Evolutionary conservation across 177 flowering plant genomes (phyloP).

Genomic region (Vitis hybrid): DNA sequence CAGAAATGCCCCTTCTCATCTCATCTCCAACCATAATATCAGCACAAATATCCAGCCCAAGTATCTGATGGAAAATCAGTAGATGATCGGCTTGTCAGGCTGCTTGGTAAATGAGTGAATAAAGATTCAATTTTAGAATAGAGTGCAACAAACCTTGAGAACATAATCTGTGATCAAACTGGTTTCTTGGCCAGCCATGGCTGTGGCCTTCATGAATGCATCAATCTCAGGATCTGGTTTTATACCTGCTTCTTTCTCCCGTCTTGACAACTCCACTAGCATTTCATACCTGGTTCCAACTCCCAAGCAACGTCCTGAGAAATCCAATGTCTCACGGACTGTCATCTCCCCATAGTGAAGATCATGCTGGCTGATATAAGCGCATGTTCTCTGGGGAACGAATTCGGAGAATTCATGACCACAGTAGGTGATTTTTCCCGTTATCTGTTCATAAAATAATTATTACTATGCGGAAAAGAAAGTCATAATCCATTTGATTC

Average conservation of each 20-base stretch:
- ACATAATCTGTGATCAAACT: conserved; percentile 58
- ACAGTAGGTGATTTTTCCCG: conserved; percentile 33
- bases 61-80: conserved; percentile 33
- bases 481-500: too few species aligned
- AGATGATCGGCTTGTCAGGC: neutral
- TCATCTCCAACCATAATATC: conserved; percentile 62
- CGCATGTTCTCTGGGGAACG: conserved; percentile 37
- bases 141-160: conserved; percentile 45
- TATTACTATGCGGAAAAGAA: too few species aligned
- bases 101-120: neutral
- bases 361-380: conserved; percentile 41
- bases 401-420: conserved; percentile 34
- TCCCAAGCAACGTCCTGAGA: conserved; percentile 37
- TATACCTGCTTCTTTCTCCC: conserved; percentile 58
- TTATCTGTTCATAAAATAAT: conserved; percentile 21
- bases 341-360: conserved; percentile 41
- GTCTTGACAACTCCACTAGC: conserved; percentile 43
- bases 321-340: conserved; percentile 35
- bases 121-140: neutral
- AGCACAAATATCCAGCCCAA: conserved; percentile 67
- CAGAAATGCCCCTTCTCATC: conserved; percentile 70
- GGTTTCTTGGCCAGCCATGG: conserved; percentile 55
- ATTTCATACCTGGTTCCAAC: conserved; percentile 36
- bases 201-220: conserved; percentile 66
- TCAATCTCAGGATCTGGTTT: conserved; percentile 69